Conservation (phyloP, 2,329 filamentous ascomycete genomes). For the Waltergamsia citrina region DNA sequence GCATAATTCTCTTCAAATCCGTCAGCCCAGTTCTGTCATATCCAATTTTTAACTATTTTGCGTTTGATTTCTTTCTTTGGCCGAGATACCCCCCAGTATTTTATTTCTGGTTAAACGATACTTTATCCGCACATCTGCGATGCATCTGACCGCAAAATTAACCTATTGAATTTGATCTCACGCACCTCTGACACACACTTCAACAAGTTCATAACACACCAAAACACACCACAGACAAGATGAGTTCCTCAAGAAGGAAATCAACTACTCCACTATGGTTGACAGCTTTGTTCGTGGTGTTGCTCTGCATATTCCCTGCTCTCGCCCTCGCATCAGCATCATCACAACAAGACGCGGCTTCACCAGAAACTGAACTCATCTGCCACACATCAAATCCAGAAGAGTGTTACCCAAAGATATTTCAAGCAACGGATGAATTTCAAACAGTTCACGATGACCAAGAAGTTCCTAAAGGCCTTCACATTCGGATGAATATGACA, state of each 20-base stretch:
- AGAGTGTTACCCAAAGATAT: slow-evolving; percentile 58
- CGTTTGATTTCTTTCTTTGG: not conserved
- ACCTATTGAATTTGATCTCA: not conserved
- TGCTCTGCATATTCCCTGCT: slow-evolving; percentile 15
- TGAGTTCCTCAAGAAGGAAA: not conserved
- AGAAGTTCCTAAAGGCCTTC: slow-evolving; percentile 54
- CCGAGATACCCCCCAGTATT: not conserved
- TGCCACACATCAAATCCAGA: slow-evolving; percentile 50
- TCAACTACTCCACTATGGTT: slow-evolving; percentile 3
- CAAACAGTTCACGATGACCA: slow-evolving; percentile 55
- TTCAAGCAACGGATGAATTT: slow-evolving; percentile 55
- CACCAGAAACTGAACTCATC: slow-evolving; percentile 43
- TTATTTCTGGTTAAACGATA: slow-evolving; percentile 5
- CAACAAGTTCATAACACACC: not conserved
- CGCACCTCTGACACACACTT: not conserved
- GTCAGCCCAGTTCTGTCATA: not conserved
- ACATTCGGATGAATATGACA: slow-evolving; percentile 55
- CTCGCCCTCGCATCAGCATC: slow-evolving; percentile 16
- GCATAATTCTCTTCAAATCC: not conserved
- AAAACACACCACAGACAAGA: not conserved
- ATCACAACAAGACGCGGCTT: too few relatives aligned
- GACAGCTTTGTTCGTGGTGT: slow-evolving; percentile 14
- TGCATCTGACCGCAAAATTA: not conserved
- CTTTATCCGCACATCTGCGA: not conserved
- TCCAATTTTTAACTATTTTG: not conserved